Evolutionary conservation across 1,284 basidiomycete genomes (phyloP), one percentile per base, ranked within the genome.

Genomic region (Ganoderma multipileum): DNA sequence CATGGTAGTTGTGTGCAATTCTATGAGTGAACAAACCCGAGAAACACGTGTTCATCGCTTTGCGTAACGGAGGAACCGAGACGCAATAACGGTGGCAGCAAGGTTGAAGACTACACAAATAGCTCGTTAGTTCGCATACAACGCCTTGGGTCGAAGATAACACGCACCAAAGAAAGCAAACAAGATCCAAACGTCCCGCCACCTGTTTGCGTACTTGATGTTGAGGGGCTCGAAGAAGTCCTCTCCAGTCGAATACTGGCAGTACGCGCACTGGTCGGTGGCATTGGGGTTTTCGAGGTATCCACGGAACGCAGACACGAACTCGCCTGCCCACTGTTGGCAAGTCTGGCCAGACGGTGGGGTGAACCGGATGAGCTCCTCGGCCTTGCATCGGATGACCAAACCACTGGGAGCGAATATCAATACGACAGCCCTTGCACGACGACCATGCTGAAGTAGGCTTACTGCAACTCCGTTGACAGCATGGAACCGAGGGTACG

Each of bases 321-420:
- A 96, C 52, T 86, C 84, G 39, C 84, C 81, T 0, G 91, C 94
- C 89, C 91, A 97, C 3, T 86, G 72, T 5, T 73, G 74, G 76
- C 95, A 97, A 0, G 91, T 95, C 78, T 95, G 89, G 7, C 91
- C 91, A 0, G 83, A 72, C 0, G 95, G 95, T 0, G 95, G 92
- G 68, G 84, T 80, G 83, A 94, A 94, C 28, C 85, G 73, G 20
- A 85, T 82, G 75, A 91, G 94, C 76, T 96, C 94, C 63, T 87
- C 85, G 1, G 81, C 74, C 47, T 86, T 84, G 82, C 95, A 97
- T 42, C 75, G 78, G 66, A 98, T 90, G 0, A 76, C 73, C 11
- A 95, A 83, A 18, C 91, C 94, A 76, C 87, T 90, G 69, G 6
- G 67, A 60, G 69, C 36, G 47, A 18, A 8, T 8, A 59, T 72